These are phyloP conservation scores for Xanthoceras sorbifolium DNA, from an alignment of 345 rosid genomes.

Conservation along the genomic window DNA sequence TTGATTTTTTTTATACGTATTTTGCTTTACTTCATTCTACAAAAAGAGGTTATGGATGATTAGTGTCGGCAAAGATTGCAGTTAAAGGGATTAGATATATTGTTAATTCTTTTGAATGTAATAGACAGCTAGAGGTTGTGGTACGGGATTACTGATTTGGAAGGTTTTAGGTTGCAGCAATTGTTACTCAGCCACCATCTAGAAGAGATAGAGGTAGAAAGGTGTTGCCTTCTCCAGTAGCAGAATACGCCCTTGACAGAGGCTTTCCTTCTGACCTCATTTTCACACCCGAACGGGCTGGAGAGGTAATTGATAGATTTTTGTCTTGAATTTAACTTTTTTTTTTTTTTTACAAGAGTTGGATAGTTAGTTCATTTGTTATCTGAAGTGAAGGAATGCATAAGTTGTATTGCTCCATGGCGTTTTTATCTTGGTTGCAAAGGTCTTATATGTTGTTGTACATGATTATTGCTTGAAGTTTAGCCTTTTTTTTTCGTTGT, in stretches of 20 bases:
- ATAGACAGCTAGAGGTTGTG: background rate
- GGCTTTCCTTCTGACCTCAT: constrained; percentile 81
- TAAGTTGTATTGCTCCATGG: background rate
- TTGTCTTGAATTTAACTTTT: constrained; percentile 13
- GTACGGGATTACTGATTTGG: constrained; percentile 6
- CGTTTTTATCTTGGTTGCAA: background rate
- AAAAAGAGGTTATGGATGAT: background rate
- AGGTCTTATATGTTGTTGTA: background rate
- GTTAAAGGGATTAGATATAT: background rate
- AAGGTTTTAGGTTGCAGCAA: constrained; percentile 73
- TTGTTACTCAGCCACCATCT: constrained; percentile 89
- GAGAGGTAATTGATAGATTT: constrained; percentile 65
- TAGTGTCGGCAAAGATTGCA: background rate
- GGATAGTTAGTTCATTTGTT: background rate
- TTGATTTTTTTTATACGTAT: background rate
- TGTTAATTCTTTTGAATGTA: background rate
- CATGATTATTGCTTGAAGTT: background rate
- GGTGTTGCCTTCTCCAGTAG: constrained; percentile 79
- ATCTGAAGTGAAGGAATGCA: background rate
- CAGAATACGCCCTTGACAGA: constrained; percentile 74
- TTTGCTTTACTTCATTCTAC: background rate
- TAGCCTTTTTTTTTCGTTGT: background rate
- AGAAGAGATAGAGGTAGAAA: constrained; percentile 82
- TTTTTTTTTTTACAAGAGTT: background rate
- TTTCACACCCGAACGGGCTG: constrained; percentile 81